These are phyloP conservation scores for Rasamsonia emersonii DNA, from an alignment of 2,329 filamentous ascomycete species.

Conservation along the genomic window DNA sequence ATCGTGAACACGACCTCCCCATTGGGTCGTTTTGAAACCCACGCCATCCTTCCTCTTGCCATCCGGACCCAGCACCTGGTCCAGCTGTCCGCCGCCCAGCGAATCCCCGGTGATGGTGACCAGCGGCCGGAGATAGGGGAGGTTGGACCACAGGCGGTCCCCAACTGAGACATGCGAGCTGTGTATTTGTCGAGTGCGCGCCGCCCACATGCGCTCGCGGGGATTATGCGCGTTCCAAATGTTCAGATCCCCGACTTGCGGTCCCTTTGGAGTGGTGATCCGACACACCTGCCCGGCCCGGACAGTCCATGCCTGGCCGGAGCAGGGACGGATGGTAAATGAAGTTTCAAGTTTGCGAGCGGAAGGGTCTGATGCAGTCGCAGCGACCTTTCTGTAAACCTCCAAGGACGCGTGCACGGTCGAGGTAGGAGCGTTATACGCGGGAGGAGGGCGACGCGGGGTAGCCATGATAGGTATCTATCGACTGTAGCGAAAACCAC, in stretches of 20 bases:
- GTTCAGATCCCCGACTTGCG: slow-evolving; percentile 78
- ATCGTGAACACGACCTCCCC: slow-evolving; percentile 65
- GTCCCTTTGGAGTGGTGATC: slow-evolving; percentile 66
- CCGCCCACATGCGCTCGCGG: slow-evolving; percentile 74
- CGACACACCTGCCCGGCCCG: slow-evolving; percentile 60
- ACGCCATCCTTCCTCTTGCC: slow-evolving; percentile 31
- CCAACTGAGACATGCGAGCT: slow-evolving; percentile 62
- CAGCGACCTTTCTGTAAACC: slow-evolving; percentile 29
- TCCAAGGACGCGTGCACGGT: slow-evolving; percentile 26
- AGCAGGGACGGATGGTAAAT: slow-evolving; percentile 63
- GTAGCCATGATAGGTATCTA: slow-evolving; percentile 19
- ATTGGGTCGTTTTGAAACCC: slow-evolving; percentile 34
- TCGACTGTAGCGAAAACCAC: too few relatives aligned
- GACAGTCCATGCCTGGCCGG: slow-evolving; percentile 64
- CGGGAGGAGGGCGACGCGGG: slow-evolving; percentile 26
- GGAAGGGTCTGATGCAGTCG: slow-evolving; percentile 21
- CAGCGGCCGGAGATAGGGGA: slow-evolving; percentile 69
- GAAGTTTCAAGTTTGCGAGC: slow-evolving; percentile 28
- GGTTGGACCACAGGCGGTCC: slow-evolving; percentile 67
- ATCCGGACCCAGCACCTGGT: slow-evolving; percentile 27
- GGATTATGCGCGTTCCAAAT: slow-evolving; percentile 71
- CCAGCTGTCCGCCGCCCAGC: slow-evolving; percentile 38
- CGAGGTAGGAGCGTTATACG: slow-evolving; percentile 30
- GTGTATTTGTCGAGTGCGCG: slow-evolving; percentile 69
- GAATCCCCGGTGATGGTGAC: slow-evolving; percentile 62